Percentiles rank a stretch among this genome's conserved stretches.
Evolutionary conservation across 1,284 basidiomycete species (phyloP).

Genomic region (Rhodotorula sp.): DNA sequence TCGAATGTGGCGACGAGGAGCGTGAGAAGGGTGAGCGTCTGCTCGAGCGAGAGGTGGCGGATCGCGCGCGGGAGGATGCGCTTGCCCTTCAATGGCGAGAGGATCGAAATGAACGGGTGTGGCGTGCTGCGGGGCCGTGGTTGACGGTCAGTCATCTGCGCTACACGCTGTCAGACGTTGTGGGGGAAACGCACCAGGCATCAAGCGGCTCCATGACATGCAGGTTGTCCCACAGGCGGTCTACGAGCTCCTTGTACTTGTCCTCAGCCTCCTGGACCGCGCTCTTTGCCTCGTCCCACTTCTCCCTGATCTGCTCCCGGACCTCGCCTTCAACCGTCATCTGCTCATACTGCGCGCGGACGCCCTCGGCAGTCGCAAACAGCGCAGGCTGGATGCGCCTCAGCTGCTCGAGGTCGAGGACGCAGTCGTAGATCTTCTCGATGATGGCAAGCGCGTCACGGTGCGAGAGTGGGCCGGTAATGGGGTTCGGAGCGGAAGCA

Average conservation of each 20-base stretch:
- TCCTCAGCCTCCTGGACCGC: conserved; percentile 52
- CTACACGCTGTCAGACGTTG: not conserved
- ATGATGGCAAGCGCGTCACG: conserved; percentile 72
- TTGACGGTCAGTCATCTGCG: conserved; percentile 8
- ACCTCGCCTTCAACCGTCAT: conserved; percentile 56
- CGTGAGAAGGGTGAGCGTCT: conserved; percentile 82
- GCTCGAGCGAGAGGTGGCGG: conserved; percentile 75
- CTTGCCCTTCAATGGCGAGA: conserved; percentile 89
- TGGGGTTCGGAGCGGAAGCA: not conserved
- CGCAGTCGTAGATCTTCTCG: conserved; percentile 81
- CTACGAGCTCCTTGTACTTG: conserved; percentile 63
- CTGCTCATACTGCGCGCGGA: conserved; percentile 55
- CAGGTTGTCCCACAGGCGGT: conserved; percentile 75
- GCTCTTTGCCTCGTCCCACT: conserved; percentile 19
- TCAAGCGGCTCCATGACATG: conserved; percentile 87
- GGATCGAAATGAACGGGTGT: conserved; percentile 92
- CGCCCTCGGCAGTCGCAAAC: conserved; percentile 47
- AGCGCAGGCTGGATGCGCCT: conserved; percentile 69
- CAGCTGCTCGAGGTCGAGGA: conserved; percentile 81
- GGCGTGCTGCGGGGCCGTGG: conserved; percentile 61
- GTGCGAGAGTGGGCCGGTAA: conserved; percentile 62
- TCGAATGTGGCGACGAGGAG: conserved; percentile 90
- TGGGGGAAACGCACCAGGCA: conserved; percentile 60
- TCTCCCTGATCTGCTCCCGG: conserved; percentile 16
- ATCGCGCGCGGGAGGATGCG: conserved; percentile 83